Evolutionary conservation across 2,329 filamentous ascomycete species (phyloP).

Genomic region (Neofusicoccum kwambonambiense): DNA sequence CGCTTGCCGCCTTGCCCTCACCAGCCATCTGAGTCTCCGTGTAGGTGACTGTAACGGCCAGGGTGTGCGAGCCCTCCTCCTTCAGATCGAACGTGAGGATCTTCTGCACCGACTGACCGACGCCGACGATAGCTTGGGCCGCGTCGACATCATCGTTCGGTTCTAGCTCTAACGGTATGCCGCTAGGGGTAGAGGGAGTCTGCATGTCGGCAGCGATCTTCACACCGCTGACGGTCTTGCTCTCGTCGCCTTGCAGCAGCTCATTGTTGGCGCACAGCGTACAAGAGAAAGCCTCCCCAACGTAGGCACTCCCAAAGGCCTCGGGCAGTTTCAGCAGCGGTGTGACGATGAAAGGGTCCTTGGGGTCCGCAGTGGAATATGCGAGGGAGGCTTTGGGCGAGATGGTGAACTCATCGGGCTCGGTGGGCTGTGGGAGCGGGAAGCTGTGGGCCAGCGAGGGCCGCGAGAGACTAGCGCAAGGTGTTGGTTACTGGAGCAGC

Average conservation of each 20-base stretch:
- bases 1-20: conserved; percentile 48
- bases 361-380: conserved; percentile 57
- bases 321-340: conserved; percentile 78
- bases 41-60: conserved; percentile 91
- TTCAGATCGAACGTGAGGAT: conserved; percentile 85
- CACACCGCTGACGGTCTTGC: conserved; percentile 66
- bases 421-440: conserved; percentile 55
- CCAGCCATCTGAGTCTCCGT: conserved; percentile 71
- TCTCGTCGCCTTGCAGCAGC: conserved; percentile 42
- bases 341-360: conserved; percentile 56
- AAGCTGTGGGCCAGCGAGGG: conserved; percentile 74
- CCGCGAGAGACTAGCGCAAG: conserved; percentile 69
- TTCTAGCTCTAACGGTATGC: conserved; percentile 57
- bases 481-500: neutral
- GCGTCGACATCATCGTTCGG: neutral
- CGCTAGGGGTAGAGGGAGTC: conserved; percentile 70
- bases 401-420: conserved; percentile 48
- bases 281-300: conserved; percentile 92
- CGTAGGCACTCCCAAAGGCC: conserved; percentile 90
- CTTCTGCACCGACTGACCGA: conserved; percentile 70
- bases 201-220: conserved; percentile 92
- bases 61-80: conserved; percentile 89
- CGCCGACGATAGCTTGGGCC: conserved; percentile 44
- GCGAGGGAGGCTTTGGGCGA: conserved; percentile 69
- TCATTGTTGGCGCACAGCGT: conserved; percentile 97